These are phyloP conservation scores for Serendipita sp. DNA, from an alignment of 768 basidiomycete species.

Conservation along the genomic window DNA sequence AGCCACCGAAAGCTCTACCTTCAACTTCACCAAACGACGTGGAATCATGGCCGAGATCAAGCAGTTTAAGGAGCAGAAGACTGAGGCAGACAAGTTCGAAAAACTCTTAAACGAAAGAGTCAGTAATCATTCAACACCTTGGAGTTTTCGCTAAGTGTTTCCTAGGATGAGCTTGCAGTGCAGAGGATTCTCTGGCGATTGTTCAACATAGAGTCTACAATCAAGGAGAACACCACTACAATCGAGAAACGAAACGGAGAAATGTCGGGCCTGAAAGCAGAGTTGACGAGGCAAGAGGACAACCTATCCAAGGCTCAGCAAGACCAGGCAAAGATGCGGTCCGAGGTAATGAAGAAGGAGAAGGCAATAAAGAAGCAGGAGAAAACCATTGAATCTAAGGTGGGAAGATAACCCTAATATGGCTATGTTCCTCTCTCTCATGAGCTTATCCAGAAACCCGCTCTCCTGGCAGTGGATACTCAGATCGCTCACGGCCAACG, in stretches of 20 bases:
- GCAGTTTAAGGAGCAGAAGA: conserved; percentile 94
- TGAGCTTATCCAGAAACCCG: conserved; percentile 48
- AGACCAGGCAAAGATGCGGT: conserved; percentile 63
- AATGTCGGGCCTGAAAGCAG: conserved; percentile 46
- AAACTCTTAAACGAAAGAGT: conserved; percentile 58
- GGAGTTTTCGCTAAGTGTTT: neutral
- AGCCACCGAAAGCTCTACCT: conserved; percentile 85
- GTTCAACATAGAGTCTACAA: conserved; percentile 73
- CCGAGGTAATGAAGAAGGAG: conserved; percentile 66
- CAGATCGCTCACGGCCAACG: conserved; percentile 75
- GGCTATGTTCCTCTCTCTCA: neutral
- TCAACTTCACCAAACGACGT: conserved; percentile 85
- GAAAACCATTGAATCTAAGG: conserved; percentile 73
- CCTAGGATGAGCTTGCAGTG: conserved; percentile 64
- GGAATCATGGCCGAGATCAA: conserved; percentile 91
- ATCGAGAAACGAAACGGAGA: conserved; percentile 62
- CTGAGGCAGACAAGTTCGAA: conserved; percentile 80
- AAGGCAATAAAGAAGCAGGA: conserved; percentile 80
- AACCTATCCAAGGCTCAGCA: conserved; percentile 56
- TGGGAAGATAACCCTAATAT: conserved; percentile 14
- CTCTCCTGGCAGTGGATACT: conserved; percentile 65
- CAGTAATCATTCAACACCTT: conserved; percentile 15
- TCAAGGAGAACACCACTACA: conserved; percentile 50
- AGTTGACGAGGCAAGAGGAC: conserved; percentile 54
- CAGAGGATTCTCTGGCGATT: conserved; percentile 74